phyloP scores from a whole-genome alignment of 768 basidiomycete genomes.

The Pholiota microspora region DNA sequence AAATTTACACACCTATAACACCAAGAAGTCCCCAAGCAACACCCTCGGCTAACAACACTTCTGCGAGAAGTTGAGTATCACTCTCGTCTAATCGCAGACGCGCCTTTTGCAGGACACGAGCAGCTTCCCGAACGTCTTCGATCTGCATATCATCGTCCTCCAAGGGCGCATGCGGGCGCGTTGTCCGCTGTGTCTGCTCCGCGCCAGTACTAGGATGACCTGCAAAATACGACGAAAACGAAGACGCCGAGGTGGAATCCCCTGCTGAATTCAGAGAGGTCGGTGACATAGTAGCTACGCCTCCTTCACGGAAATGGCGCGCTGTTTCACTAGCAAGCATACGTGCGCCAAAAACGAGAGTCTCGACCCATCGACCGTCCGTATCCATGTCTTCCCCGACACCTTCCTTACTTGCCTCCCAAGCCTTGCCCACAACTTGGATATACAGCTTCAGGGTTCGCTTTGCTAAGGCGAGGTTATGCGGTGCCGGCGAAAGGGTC shows the following conservation, averaged over 20 bases:
- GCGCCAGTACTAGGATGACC: neutral
- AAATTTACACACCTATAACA: constrained; percentile 60
- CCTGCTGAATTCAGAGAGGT: neutral
- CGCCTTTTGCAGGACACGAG: constrained; percentile 57
- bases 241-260: neutral
- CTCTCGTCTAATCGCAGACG: constrained; percentile 47
- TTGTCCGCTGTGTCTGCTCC: neutral
- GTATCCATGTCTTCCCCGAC: constrained; percentile 53
- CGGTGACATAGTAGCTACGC: neutral
- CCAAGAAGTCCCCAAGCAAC: constrained; percentile 72
- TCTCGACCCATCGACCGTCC: constrained; percentile 73
- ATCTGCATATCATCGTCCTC: constrained; percentile 26
- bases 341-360: constrained; percentile 71
- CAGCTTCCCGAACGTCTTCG: constrained; percentile 64
- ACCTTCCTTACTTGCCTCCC: constrained; percentile 52
- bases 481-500: constrained; percentile 19
- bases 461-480: constrained; percentile 61
- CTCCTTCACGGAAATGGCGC: constrained; percentile 2
- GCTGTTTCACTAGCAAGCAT: constrained; percentile 61
- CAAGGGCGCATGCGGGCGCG: neutral
- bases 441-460: constrained; percentile 80
- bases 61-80: constrained; percentile 54
- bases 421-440: constrained; percentile 81
- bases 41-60: constrained; percentile 67
- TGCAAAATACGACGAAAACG: neutral